Conservation (phyloP, 345 rosid species). For the Noccaea caerulescens region DNA sequence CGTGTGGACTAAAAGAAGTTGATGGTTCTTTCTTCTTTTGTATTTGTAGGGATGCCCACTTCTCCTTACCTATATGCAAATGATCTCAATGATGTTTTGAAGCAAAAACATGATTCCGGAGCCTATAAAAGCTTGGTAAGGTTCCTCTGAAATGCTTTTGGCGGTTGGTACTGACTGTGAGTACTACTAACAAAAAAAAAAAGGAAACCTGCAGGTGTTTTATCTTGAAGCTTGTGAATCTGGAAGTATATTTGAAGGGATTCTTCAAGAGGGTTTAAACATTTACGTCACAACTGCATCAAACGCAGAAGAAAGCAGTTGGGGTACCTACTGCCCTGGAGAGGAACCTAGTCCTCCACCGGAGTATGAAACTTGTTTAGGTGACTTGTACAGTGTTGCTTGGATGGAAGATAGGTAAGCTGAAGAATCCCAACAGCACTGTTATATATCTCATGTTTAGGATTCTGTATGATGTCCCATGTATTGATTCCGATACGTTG, state of each 20-base stretch:
- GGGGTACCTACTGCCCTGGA: constrained; percentile 99
- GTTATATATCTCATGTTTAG: constrained; percentile 10
- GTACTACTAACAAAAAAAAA: constrained; percentile 10
- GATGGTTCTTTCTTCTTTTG: constrained; percentile 19
- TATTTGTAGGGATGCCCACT: constrained; percentile 91
- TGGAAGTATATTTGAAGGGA: constrained; percentile 97
- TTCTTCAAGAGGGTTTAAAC: constrained; percentile 88
- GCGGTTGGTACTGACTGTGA: background rate
- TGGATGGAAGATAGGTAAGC: constrained; percentile 99
- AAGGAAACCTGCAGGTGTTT: constrained; percentile 69
- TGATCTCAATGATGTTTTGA: constrained; percentile 73
- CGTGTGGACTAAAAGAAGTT: background rate
- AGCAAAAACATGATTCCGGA: constrained; percentile 81
- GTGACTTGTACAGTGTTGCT: constrained; percentile 94
- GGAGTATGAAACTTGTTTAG: constrained; percentile 93
- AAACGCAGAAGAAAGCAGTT: constrained; percentile 93
- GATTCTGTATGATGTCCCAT: constrained; percentile 1
- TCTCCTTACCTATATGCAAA: constrained; percentile 75
- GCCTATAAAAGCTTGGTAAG: constrained; percentile 82
- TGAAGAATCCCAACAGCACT: constrained; percentile 6
- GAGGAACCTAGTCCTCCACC: constrained; percentile 88
- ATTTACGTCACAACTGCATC: constrained; percentile 96
- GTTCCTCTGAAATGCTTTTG: constrained; percentile 18
- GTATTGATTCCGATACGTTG: constrained; percentile 9
- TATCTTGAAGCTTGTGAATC: constrained; percentile 99